phyloP scores from a whole-genome alignment of 2,329 filamentous ascomycete genomes.

The Thielaviopsis euricoi region DNA sequence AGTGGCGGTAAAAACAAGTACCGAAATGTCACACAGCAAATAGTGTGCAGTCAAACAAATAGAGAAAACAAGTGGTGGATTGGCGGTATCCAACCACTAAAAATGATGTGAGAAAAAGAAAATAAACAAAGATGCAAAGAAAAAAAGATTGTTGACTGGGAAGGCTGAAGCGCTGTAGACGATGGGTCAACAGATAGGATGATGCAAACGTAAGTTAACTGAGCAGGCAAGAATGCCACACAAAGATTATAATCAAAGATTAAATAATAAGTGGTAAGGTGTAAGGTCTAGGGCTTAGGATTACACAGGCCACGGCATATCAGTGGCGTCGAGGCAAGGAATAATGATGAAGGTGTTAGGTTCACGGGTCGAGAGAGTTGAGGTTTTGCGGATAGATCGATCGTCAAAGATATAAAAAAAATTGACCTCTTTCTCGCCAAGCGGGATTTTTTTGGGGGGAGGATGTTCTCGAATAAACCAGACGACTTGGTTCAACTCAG shows the following conservation, averaged over 20 bases:
- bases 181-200: background rate
- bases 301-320: slow-evolving; percentile 1
- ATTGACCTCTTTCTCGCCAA: background rate
- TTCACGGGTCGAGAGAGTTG: background rate
- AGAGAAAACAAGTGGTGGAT: background rate
- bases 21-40: background rate
- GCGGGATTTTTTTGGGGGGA: background rate
- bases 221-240: background rate
- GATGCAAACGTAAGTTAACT: background rate
- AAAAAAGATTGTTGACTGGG: background rate
- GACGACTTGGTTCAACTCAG: background rate
- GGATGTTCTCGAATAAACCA: background rate
- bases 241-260: slow-evolving; percentile 3
- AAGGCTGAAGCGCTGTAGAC: background rate
- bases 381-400: background rate
- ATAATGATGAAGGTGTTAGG: background rate
- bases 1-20: background rate
- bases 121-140: background rate
- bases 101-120: background rate
- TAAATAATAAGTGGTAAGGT: slow-evolving; percentile 9
- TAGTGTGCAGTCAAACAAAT: background rate
- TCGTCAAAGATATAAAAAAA: background rate
- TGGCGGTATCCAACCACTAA: background rate
- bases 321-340: background rate
- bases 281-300: slow-evolving; percentile 10